phyloP scores from a whole-genome alignment of 2,329 filamentous ascomycete genomes.

The Arthrobotrys iridis region DNA sequence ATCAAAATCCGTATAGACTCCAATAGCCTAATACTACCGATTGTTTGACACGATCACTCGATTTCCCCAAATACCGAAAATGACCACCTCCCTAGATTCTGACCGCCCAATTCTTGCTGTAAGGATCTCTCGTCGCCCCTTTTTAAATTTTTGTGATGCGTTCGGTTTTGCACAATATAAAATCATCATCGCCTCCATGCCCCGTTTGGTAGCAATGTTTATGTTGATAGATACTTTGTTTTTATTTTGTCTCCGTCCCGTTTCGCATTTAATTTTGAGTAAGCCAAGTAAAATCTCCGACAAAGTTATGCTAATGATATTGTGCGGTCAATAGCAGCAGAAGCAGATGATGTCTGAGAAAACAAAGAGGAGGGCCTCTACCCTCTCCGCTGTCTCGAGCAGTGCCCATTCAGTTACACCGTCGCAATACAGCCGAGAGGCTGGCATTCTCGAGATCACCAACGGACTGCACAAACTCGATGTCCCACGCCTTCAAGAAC shows the following conservation, averaged over 20 bases:
- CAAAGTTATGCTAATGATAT: conserved; percentile 16
- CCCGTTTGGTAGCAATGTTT: background rate
- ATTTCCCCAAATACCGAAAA: conserved; percentile 17
- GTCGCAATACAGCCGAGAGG: conserved; percentile 67
- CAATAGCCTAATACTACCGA: conserved; percentile 20
- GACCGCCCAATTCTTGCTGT: conserved; percentile 53
- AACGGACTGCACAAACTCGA: conserved; percentile 85
- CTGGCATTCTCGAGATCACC: conserved; percentile 75
- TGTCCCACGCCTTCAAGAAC: conserved; percentile 83
- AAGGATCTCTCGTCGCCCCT: conserved; percentile 19
- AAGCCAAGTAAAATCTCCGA: conserved; percentile 5
- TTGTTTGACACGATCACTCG: conserved; percentile 53
- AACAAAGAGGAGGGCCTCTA: conserved; percentile 49
- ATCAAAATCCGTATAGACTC: background rate
- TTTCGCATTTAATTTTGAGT: conserved; percentile 12
- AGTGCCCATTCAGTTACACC: conserved; percentile 61
- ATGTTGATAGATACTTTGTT: background rate
- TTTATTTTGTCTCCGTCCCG: conserved; percentile 13
- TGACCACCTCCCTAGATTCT: conserved; percentile 51
- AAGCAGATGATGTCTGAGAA: conserved; percentile 50
- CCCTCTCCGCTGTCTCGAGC: conserved; percentile 51
- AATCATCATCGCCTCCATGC: background rate
- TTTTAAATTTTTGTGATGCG: conserved; percentile 2
- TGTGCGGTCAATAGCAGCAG: background rate
- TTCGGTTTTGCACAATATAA: background rate